Conservation (phyloP, 2,329 filamentous ascomycete genomes). For the Orbilia blumenaviensis region DNA sequence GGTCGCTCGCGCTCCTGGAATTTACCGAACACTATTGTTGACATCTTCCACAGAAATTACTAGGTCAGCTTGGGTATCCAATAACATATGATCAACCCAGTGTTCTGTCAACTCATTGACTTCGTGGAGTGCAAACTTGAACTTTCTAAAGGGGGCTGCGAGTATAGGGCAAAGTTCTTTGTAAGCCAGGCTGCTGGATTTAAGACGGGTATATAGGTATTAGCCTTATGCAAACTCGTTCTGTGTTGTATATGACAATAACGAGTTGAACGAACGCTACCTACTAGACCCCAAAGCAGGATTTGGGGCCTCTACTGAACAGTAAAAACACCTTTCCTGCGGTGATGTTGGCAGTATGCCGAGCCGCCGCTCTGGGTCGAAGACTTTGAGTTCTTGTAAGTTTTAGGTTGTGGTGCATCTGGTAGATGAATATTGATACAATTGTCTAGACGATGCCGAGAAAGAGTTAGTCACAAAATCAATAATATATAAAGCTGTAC, state of each 20-base stretch:
- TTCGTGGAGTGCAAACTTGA: neutral
- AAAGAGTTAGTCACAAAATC: neutral
- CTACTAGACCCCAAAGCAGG: constrained; percentile 1
- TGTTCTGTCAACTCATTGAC: neutral
- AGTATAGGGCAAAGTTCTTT: neutral
- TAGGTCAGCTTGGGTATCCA: neutral
- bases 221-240: neutral
- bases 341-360: neutral
- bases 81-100: neutral
- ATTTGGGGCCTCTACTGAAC: constrained; percentile 11
- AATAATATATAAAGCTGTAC: neutral
- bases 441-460: neutral
- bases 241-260: neutral
- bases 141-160: neutral
- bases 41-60: neutral
- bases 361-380: constrained; percentile 3
- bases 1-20: no score
- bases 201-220: neutral
- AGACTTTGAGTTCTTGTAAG: neutral
- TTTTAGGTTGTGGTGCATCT: neutral
- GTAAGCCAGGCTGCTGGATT: neutral
- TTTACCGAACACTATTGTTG: no score
- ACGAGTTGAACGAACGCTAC: neutral
- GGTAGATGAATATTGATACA: neutral
- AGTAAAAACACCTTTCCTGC: neutral